These are phyloP conservation scores for Phoma sp. DNA, from an alignment of 2,329 filamentous ascomycete genomes.

Conservation along the genomic window DNA sequence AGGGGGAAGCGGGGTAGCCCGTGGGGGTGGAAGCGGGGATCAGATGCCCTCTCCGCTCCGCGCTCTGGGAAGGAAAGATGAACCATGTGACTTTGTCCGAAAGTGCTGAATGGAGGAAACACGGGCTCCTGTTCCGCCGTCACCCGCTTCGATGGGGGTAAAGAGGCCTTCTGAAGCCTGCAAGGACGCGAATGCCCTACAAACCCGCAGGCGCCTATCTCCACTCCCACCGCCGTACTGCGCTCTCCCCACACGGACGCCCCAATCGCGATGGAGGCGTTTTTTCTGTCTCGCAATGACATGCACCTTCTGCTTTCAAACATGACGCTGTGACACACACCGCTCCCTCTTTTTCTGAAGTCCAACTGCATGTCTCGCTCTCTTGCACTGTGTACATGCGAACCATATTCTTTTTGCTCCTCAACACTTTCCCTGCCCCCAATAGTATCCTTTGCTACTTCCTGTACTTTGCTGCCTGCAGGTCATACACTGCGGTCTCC, in stretches of 20 bases:
- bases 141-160: background rate
- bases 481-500: no score
- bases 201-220: slow-evolving; percentile 12
- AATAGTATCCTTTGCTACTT: no score
- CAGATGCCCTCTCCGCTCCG: slow-evolving; percentile 14
- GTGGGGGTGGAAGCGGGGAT: slow-evolving; percentile 11
- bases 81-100: background rate
- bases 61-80: slow-evolving; percentile 3
- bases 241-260: background rate
- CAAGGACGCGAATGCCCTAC: background rate
- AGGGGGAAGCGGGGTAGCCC: slow-evolving; percentile 14
- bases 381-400: no score
- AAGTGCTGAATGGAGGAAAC: slow-evolving; percentile 7
- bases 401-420: no score
- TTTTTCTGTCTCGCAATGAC: background rate
- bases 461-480: no score
- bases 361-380: background rate
- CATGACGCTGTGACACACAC: slow-evolving; percentile 15
- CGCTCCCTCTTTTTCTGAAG: background rate
- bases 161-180: background rate
- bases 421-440: no score
- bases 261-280: background rate
- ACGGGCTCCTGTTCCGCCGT: slow-evolving; percentile 7
- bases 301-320: slow-evolving; percentile 7
- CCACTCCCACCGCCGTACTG: slow-evolving; percentile 1